Base-by-base conservation (phyloP, 805 yeast species). In the Wickerhamiella slavikovae region DNA sequence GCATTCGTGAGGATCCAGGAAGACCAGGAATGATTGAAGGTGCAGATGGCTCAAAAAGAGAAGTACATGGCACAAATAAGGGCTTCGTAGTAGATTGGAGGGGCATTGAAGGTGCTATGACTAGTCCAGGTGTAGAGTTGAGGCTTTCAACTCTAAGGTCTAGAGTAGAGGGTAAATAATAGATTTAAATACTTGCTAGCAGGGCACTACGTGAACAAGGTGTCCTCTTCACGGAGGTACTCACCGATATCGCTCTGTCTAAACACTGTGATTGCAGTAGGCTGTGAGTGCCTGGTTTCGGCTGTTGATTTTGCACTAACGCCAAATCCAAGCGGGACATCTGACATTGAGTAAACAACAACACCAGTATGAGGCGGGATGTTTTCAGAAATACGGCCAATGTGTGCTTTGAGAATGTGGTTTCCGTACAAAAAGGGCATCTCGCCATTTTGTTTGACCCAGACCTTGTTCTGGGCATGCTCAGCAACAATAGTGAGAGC, bases 181-280 rank as follows among this genome's bases (percentile, higher is more conserved):
- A n/a, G n/a, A n/a, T n/a, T n/a, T n/a, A n/a, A n/a, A n/a, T n/a
- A n/a, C n/a, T n/a, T n/a, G n/a, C n/a, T n/a, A n/a, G n/a, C n/a
- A n/a, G n/a, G n/a, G n/a, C n/a, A 16, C 20, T 59, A 82, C 16
- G 94, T 78, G 48, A 85, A 85, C 41, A 85, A 57, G 24, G 94
- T 80, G 54, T 89, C 96, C 61, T 89, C 98, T 46, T 89, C 96
- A 66, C 98, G 82, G 48, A 89, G 63, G 48, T 80, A 89, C 55
- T 89, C 98, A 38, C 98, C 98, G 40, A 89, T 79, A 59, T 89
- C 98, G 40, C 91, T 78, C 52, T 89, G 98, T 64, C 98, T 72
- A 52, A 78, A 85, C 3, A 93, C 93, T 11, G 85, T 93, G 29
- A 89, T 83, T 15, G 73, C 89, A 16, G 92, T 85, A 33, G 98